Conservation (phyloP, 2,329 filamentous ascomycete species). For the Ceratocystis destructans region DNA sequence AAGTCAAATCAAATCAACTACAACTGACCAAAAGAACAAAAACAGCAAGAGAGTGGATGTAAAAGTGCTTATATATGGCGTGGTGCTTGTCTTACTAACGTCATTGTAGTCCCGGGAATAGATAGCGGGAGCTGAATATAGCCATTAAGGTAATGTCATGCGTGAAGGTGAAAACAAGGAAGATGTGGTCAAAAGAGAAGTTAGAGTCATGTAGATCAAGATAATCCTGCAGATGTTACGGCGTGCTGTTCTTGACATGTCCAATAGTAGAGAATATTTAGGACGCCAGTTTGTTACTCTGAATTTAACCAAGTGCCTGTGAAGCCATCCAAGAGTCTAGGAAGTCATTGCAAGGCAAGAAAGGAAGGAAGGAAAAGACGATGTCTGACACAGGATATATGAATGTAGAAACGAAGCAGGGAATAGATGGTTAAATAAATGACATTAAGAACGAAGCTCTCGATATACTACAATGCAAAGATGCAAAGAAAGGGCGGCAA, state of each 20-base stretch:
- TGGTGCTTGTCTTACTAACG: neutral
- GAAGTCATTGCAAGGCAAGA: neutral
- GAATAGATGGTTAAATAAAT: neutral
- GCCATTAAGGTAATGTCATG: too few species aligned
- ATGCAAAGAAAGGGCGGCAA: neutral
- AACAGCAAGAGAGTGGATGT: neutral
- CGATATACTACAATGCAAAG: too few species aligned
- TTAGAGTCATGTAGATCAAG: too few species aligned
- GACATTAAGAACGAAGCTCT: neutral
- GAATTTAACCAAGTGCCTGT: too few species aligned
- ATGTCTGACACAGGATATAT: neutral
- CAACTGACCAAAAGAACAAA: neutral
- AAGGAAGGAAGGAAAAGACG: neutral
- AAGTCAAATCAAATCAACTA: slow-evolving; percentile 14
- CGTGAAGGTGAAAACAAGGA: neutral
- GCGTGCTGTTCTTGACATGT: too few species aligned
- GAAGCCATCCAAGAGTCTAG: too few species aligned
- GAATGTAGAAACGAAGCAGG: neutral
- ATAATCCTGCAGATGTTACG: too few species aligned
- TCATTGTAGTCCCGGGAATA: neutral
- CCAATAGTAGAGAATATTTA: too few species aligned
- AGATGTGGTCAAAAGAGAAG: neutral
- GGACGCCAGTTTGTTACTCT: too few species aligned
- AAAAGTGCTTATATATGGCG: neutral
- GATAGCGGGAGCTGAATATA: too few species aligned